phyloP scores from a whole-genome alignment of 495 filamentous ascomycete genomes.

The Neurospora tetrasperma region DNA sequence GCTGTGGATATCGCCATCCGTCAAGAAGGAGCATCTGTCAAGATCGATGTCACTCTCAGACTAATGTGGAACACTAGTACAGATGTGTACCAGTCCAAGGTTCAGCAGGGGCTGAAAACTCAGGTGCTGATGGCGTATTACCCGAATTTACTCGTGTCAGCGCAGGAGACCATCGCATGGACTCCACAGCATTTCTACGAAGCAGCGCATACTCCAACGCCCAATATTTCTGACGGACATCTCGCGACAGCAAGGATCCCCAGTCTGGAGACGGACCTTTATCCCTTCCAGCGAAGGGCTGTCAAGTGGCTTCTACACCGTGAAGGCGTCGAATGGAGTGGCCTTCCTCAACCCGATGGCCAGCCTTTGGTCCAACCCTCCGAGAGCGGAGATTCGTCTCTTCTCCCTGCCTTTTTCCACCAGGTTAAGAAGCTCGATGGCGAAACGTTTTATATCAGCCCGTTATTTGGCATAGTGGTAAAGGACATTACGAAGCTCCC shows the following conservation, averaged over 20 bases:
- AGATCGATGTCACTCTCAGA: conserved; percentile 10
- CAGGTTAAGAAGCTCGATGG: conserved; percentile 23
- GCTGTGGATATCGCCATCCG: conserved; percentile 5
- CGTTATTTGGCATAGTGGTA: conserved; percentile 51
- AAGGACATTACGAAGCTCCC: conserved; percentile 40
- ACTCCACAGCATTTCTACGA: conserved; percentile 37
- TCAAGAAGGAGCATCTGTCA: conserved; percentile 9
- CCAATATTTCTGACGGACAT: conserved; percentile 12
- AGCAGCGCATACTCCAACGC: conserved; percentile 28
- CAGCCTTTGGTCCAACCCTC: conserved; percentile 10
- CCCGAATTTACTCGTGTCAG: conserved; percentile 5
- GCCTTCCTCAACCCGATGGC: not conserved
- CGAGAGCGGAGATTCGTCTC: not conserved
- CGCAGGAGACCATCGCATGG: conserved; percentile 4
- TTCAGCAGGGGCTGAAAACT: conserved; percentile 13
- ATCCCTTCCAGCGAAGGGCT: conserved; percentile 36
- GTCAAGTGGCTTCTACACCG: conserved; percentile 36
- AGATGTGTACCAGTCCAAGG: conserved; percentile 2
- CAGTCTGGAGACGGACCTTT: conserved; percentile 24
- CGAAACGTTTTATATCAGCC: conserved; percentile 38
- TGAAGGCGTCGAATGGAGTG: conserved; percentile 32
- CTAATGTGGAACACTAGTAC: conserved; percentile 18
- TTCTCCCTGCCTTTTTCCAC: conserved; percentile 9
- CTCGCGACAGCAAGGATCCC: conserved; percentile 17
- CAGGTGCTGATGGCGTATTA: conserved; percentile 20